Base-by-base conservation (phyloP, 805 yeast species). In the Wickerhamomyces queroliae region DNA sequence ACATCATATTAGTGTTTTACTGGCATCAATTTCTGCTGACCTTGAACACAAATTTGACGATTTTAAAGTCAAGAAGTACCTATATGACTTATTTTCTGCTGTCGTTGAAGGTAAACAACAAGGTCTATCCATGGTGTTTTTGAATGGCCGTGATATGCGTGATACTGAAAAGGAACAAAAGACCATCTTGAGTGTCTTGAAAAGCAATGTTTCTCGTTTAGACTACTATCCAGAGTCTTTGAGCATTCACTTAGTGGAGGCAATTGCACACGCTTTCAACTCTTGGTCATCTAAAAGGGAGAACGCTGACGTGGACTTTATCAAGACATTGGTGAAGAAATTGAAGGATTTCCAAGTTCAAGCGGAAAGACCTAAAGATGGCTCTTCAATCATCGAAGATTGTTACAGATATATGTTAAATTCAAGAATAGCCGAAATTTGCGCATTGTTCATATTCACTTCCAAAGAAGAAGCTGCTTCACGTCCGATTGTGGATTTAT, bases 101-200 rank as follows among this genome's bases (percentile, higher is more conserved):
- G 76, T 83, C 3, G 70, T 83, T 73, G 76, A 72, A 42, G 83
- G 86, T 5, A 75, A 77, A 34, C 93, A 85, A 56, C 86, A 84
- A 55, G 95, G 93, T 2, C 58, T 85, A n/a, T 71, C 90, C 0
- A 78, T 82, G 35, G 66, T 80, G 20, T 78, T 85, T 46, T 67
- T 84, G 25, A 80, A 84, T 56, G 79, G 87, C 18, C 53, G 72
- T 56, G 54, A 47, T 11, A 37, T 40, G 7, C 46, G 44, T 18
- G 47, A 40, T 21, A 37, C 42, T 36, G 38, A 49, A 42, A 33
- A 45, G 38, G 26, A 43, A 10, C 49, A 56, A 19, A 44, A 44
- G 6, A 77, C 90, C 0, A 57, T 85, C 18, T 62, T 83, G 30
- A 62, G 66, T 13, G 68, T 80, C 15, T 55, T 85, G 45, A 82